Percentiles rank a stretch among this genome's conserved stretches.
These are phyloP conservation scores for Rhytidhysteron rufulum DNA, from an alignment of 2,329 filamentous ascomycete genomes.

Conservation along the genomic window DNA sequence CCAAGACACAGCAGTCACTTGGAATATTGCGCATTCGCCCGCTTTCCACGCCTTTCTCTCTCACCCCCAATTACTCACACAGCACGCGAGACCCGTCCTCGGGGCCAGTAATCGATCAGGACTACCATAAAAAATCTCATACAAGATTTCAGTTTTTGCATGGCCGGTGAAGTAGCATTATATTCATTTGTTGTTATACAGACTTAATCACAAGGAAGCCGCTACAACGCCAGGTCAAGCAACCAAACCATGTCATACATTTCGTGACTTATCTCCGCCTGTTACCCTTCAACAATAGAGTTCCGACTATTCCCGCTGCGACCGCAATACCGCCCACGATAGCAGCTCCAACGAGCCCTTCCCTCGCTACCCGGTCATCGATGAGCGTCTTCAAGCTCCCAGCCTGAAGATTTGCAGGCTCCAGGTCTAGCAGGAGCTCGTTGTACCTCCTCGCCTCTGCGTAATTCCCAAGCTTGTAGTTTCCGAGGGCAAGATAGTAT, in stretches of 20 bases:
- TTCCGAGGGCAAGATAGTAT: constrained; percentile 94
- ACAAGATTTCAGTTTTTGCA: too few species aligned
- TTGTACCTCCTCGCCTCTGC: constrained; percentile 93
- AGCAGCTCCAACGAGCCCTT: constrained; percentile 89
- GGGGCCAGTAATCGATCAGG: too few species aligned
- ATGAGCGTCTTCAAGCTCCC: constrained; percentile 81
- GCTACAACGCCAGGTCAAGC: background rate
- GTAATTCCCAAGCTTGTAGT: constrained; percentile 98
- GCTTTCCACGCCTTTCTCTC: background rate
- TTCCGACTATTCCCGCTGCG: constrained; percentile 88
- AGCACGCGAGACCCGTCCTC: background rate
- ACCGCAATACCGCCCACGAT: constrained; percentile 92
- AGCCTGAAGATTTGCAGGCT: constrained; percentile 88
- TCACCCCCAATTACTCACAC: background rate
- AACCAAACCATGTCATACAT: background rate
- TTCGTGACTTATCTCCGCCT: constrained; percentile 51
- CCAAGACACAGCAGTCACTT: background rate
- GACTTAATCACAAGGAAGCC: background rate
- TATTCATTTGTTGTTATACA: too few species aligned
- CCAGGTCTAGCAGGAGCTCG: constrained; percentile 83
- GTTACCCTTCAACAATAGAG: constrained; percentile 74
- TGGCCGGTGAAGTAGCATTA: too few species aligned
- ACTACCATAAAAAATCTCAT: too few species aligned
- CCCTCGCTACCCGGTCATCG: constrained; percentile 92
- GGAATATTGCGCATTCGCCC: background rate